Conservation (phyloP, 2,329 filamentous ascomycete genomes). For the Aspergillus hortae region DNA sequence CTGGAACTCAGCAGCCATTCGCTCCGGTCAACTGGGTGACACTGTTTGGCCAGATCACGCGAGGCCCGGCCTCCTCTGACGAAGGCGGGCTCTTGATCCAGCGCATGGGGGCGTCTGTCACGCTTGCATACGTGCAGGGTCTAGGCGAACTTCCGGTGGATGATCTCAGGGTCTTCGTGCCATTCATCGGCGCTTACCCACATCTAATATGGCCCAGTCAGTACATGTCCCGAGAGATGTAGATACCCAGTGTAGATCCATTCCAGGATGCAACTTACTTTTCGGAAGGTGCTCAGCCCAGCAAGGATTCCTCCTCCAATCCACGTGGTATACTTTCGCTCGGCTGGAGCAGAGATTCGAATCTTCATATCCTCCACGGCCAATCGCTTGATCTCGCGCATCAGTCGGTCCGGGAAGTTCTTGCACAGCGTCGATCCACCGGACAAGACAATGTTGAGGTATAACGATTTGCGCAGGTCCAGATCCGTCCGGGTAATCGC, state of each 20-base stretch:
- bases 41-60: constrained; percentile 3
- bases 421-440: constrained; percentile 95
- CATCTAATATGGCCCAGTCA: constrained; percentile 62
- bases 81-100: background rate
- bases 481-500: constrained; percentile 93
- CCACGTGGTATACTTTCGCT: constrained; percentile 98
- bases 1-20: constrained; percentile 2
- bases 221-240: background rate
- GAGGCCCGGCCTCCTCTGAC: background rate
- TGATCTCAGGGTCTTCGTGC: constrained; percentile 99
- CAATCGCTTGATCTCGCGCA: constrained; percentile 87
- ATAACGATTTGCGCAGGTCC: constrained; percentile 88
- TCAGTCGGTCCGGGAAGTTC: constrained; percentile 88
- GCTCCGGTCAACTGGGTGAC: constrained; percentile 2
- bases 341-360: constrained; percentile 96
- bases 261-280: constrained; percentile 56
- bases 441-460: constrained; percentile 94
- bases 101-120: background rate
- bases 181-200: constrained; percentile 99
- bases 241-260: background rate
- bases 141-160: constrained; percentile 94
- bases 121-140: constrained; percentile 1
- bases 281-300: constrained; percentile 95
- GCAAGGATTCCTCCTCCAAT: constrained; percentile 97
- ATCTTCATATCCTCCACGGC: constrained; percentile 99